A percentile compares a stretch with the other conserved stretches of the same genome.
Evolutionary conservation across 1,284 basidiomycete genomes (phyloP).

Genomic region (Fistulinella staudtii): DNA sequence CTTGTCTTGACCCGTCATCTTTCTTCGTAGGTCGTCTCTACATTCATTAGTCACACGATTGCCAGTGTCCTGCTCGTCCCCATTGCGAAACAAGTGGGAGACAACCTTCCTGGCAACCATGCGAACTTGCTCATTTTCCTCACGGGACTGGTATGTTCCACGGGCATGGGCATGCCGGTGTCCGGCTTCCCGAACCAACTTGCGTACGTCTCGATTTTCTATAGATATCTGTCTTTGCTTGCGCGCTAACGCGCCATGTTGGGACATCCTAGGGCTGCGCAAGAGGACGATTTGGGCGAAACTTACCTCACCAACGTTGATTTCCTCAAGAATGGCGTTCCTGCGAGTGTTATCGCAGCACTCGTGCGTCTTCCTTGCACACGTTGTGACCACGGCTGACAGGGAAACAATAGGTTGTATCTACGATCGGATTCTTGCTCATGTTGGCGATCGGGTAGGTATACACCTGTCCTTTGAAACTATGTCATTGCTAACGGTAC

Average conservation of each 20-base stretch:
- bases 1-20: not conserved
- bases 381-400: conserved; percentile 2
- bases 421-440: conserved; percentile 20
- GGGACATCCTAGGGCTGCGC: conserved; percentile 68
- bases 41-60: conserved; percentile 95
- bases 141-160: conserved; percentile 88
- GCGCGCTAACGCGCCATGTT: conserved; percentile 2
- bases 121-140: conserved; percentile 85
- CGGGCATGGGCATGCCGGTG: conserved; percentile 98
- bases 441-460: conserved; percentile 19
- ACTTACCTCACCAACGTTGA: conserved; percentile 82
- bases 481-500: too few relatives aligned
- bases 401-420: conserved; percentile 14
- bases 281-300: conserved; percentile 94
- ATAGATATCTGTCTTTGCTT: not conserved
- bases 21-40: conserved; percentile 62
- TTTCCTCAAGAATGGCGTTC: conserved; percentile 92
- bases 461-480: too few relatives aligned
- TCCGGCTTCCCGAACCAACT: conserved; percentile 98
- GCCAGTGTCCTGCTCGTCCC: conserved; percentile 95
- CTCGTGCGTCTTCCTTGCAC: conserved; percentile 48
- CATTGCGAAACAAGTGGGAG: conserved; percentile 89
- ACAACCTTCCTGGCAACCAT: conserved; percentile 64
- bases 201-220: conserved; percentile 60
- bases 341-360: conserved; percentile 84